Percentiles rank a stretch among this genome's conserved stretches.
Evolutionary conservation across 805 yeast species (phyloP).

Genomic region (Lipomyces kockii): DNA sequence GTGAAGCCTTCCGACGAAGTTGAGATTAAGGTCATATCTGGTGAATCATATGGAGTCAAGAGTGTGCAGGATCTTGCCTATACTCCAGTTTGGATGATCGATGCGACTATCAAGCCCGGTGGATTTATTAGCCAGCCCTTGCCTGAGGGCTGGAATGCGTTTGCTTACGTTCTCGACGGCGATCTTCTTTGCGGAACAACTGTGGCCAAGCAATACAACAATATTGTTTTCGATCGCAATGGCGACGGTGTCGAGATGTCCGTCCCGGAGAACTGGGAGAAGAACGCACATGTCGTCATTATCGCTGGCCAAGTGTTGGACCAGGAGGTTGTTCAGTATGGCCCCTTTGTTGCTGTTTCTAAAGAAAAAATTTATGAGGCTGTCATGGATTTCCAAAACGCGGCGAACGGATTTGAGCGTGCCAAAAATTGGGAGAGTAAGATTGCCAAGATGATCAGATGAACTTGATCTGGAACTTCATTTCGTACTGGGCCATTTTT

Average conservation of each 20-base stretch:
- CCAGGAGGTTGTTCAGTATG: constrained; percentile 74
- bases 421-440: constrained; percentile 45
- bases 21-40: constrained; percentile 68
- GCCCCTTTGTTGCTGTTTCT: constrained; percentile 85
- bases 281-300: constrained; percentile 34
- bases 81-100: constrained; percentile 78
- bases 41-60: constrained; percentile 73
- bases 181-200: constrained; percentile 34
- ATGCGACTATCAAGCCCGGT: constrained; percentile 67
- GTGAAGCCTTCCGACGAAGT: constrained; percentile 69
- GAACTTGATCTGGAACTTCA: no score
- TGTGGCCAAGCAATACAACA: constrained; percentile 32
- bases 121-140: constrained; percentile 66
- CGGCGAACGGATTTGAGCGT: constrained; percentile 45
- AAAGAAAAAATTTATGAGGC: constrained; percentile 70
- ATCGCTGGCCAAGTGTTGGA: constrained; percentile 42
- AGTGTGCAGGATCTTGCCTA: constrained; percentile 76
- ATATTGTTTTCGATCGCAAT: constrained; percentile 37
- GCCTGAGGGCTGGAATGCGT: constrained; percentile 43
- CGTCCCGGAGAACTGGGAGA: constrained; percentile 35
- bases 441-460: constrained; percentile 38
- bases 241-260: constrained; percentile 39
- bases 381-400: constrained; percentile 67
- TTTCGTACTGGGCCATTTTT: no score
- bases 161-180: constrained; percentile 42